Evolutionary conservation across 2,329 filamentous ascomycete genomes (phyloP), one percentile per base, ranked within the genome.

Genomic region (Cytospora mali): DNA sequence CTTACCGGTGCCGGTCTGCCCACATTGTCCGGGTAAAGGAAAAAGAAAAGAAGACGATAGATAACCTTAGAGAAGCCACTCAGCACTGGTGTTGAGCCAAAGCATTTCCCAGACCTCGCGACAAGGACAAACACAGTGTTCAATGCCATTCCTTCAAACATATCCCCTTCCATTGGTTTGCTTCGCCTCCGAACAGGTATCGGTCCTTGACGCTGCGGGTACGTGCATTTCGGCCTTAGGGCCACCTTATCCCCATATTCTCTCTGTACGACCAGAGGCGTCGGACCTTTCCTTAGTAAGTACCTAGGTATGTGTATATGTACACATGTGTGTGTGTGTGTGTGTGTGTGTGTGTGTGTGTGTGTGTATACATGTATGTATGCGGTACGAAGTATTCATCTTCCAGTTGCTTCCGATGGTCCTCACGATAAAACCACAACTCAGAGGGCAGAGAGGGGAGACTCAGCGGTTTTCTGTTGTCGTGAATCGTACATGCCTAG

Each of bases 371-470:
- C 10, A 21, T 21, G 18, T 46, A n/a, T n/a, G n/a, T n/a, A n/a
- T n/a, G n/a, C n/a, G n/a, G n/a, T n/a, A n/a, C n/a, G n/a, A n/a
- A 10, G 18, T 21, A 46, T 21, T 10, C n/a, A 23, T 23, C 42
- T n/a, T 46, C 10, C n/a, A 23, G 9, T 46, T n/a, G 42, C 9
- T 23, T 21, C n/a, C n/a, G 42, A 23, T n/a, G n/a, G n/a, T n/a
- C 21, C 23, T 23, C 6, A 23, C 42, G 6, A 23, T 2, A 23
- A 33, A 62, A 62, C 55, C 55, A 55, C 50, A 51, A 62, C 61
- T 39, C 31, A 62, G 61, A 50, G 55, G 50, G n/a, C 25, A 50
- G 18, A 62, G 61, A 50, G 55, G 50, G n/a, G 25, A 50, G 18
- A 23, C n/a, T 50, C 55, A 62, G 55, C 51, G 28, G 13, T 16